Percentiles rank a stretch among this genome's conserved stretches.
Evolutionary conservation across 106 monocot genomes (phyloP).

Genomic region (Platanthera guangdongensis): DNA sequence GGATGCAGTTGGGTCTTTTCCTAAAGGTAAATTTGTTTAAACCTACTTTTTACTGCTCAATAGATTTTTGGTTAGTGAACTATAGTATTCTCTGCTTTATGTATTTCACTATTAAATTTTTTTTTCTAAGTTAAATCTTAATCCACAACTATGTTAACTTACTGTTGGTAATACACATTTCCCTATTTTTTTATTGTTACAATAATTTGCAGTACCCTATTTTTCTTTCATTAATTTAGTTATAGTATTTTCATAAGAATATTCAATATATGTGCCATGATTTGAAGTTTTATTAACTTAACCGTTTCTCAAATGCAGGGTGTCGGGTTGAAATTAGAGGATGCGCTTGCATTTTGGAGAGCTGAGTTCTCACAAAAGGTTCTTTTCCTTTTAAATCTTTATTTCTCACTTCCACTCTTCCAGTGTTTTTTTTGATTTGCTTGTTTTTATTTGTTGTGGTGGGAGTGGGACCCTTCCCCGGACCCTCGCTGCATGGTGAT

Average conservation of each 20-base stretch:
- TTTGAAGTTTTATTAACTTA: constrained; percentile 6
- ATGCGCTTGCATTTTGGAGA: constrained; percentile 90
- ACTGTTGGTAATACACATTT: too few relatives aligned
- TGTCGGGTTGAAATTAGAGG: constrained; percentile 81
- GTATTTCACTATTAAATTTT: not conserved
- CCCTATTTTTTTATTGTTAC: too few relatives aligned
- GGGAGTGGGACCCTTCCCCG: too few relatives aligned
- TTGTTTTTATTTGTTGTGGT: too few relatives aligned
- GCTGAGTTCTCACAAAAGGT: constrained; percentile 90
- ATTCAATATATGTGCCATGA: not conserved
- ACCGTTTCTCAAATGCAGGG: constrained; percentile 40
- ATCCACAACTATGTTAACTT: too few relatives aligned
- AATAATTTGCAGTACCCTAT: not conserved
- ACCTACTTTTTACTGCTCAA: not conserved
- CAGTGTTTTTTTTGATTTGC: not conserved
- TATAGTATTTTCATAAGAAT: not conserved
- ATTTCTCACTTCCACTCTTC: not conserved
- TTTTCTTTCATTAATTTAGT: not conserved
- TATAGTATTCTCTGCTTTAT: not conserved
- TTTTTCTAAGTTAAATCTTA: too few relatives aligned
- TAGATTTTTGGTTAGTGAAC: not conserved
- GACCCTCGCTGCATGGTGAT: too few relatives aligned
- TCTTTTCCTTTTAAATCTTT: constrained; percentile 4
- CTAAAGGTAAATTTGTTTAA: constrained; percentile 52
- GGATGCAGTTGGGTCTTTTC: constrained; percentile 96